These are phyloP conservation scores for Cyphellophora attinorum DNA, from an alignment of 2,329 filamentous ascomycete genomes.

Conservation along the genomic window DNA sequence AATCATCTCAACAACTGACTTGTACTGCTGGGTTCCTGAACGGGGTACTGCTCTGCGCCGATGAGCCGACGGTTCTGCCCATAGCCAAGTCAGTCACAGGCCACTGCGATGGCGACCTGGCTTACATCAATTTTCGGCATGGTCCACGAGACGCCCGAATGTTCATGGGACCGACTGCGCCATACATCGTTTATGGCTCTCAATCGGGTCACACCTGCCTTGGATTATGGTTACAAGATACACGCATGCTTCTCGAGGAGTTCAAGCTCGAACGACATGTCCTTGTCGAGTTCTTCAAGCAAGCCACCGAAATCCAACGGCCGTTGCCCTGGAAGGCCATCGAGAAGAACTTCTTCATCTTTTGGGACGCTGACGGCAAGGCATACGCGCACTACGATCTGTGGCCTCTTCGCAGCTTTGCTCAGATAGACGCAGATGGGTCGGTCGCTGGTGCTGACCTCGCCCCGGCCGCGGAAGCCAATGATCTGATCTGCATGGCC, in stretches of 20 bases:
- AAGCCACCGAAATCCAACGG: slow-evolving; percentile 32
- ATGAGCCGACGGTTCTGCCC: slow-evolving; percentile 2
- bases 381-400: slow-evolving; percentile 48
- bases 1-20: slow-evolving; percentile 29
- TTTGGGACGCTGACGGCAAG: slow-evolving; percentile 42
- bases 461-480: slow-evolving; percentile 19
- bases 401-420: slow-evolving; percentile 40
- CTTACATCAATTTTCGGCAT: slow-evolving; percentile 19
- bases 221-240: slow-evolving; percentile 48
- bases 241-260: slow-evolving; percentile 36
- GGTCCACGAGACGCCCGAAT: slow-evolving; percentile 52
- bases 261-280: slow-evolving; percentile 24
- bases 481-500: slow-evolving; percentile 39
- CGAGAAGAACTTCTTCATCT: slow-evolving; percentile 56
- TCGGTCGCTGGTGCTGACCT: slow-evolving; percentile 39
- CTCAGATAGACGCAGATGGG: slow-evolving; percentile 35
- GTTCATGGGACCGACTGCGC: slow-evolving; percentile 43
- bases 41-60: slow-evolving; percentile 1
- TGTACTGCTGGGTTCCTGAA: slow-evolving; percentile 41
- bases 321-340: slow-evolving; percentile 34
- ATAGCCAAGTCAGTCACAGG: slow-evolving; percentile 35
- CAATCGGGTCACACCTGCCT: slow-evolving; percentile 47
- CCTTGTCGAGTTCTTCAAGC: slow-evolving; percentile 23
- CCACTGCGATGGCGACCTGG: slow-evolving; percentile 36
- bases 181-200: slow-evolving; percentile 47